Evolutionary conservation across 495 filamentous ascomycete genomes (phyloP), one percentile per base, ranked within the genome.

Genomic region (Annulohypoxylon stygium): DNA sequence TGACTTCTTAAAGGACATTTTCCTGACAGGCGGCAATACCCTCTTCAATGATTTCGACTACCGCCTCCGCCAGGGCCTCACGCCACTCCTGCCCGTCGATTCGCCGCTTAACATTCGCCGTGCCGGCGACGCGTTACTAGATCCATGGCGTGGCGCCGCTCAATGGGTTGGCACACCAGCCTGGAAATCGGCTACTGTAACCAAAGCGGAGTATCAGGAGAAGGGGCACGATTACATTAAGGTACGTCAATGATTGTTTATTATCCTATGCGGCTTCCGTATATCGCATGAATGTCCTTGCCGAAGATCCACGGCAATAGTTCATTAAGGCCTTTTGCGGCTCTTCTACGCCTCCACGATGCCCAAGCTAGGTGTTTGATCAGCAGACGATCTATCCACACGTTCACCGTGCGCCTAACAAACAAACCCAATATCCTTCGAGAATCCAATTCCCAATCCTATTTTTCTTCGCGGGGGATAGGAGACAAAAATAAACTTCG

Each of bases 131-230:
- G 87, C 92, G 0, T 78, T 94, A 9, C 83, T 96, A 18, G 96
- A 98, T 84, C 92, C 95, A 0, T 98, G 95, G 95, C 92, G 87
- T 78, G 95, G 95, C 23, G 95, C 95, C 0, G 95, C 95, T 33
- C 86, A 89, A 67, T 98, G 95, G 94, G 87, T 85, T 43, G 80
- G 81, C 3, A 83, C 83, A 0, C 45, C 75, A 3, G 80, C 83
- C 55, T 87, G 85, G 83, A 86, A 82, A 62, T 67, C 71, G 58
- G 83, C 83, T 6, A 79, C 75, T 37, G 82, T 97, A 30, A 90
- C 90, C 37, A 88, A 88, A 60, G 89, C 92, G 76, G 93, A 96
- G 78, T 97, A 93, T 78, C 74, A 89, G 66, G 93, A 97, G 81
- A 96, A 93, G 82, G 93, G 93, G 1, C 86, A 87, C 45, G 93